Evolutionary conservation across 2,329 filamentous ascomycete genomes (phyloP).

Genomic region (Sporothrix dimorphospora): DNA sequence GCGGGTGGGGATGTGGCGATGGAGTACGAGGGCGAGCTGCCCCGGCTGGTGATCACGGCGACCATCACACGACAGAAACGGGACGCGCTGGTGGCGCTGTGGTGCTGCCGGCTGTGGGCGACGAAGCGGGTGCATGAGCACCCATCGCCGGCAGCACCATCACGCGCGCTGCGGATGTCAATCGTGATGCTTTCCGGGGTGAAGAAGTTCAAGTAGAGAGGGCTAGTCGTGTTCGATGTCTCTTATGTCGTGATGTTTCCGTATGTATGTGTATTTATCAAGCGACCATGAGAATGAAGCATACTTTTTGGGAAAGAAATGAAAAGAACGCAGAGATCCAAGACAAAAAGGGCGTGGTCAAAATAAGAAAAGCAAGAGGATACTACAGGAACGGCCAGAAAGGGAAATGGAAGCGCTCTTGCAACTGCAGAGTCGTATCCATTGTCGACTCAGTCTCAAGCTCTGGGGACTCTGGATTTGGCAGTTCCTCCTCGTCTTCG

Average conservation of each 20-base stretch:
- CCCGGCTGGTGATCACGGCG: background rate
- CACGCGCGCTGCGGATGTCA: background rate
- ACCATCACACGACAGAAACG: background rate
- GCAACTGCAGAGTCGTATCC: background rate
- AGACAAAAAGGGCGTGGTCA: too few relatives aligned
- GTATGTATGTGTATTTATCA: background rate
- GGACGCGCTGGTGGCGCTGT: background rate
- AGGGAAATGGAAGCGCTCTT: background rate
- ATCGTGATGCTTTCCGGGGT: background rate
- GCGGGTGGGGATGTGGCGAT: background rate
- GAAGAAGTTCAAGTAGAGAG: background rate
- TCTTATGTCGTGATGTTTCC: background rate
- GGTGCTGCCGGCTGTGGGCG: background rate
- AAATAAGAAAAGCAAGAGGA: background rate
- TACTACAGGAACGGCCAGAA: background rate
- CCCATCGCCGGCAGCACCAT: background rate
- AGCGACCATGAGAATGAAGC: background rate
- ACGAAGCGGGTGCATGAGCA: background rate
- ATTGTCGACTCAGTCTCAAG: background rate
- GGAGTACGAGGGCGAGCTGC: background rate
- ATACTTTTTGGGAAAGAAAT: background rate
- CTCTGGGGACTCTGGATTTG: background rate
- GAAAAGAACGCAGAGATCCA: too few relatives aligned
- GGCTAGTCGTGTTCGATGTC: background rate
- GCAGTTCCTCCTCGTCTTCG: background rate